Conservation (phyloP, 768 basidiomycete genomes). For the Suillus tomentosus region DNA sequence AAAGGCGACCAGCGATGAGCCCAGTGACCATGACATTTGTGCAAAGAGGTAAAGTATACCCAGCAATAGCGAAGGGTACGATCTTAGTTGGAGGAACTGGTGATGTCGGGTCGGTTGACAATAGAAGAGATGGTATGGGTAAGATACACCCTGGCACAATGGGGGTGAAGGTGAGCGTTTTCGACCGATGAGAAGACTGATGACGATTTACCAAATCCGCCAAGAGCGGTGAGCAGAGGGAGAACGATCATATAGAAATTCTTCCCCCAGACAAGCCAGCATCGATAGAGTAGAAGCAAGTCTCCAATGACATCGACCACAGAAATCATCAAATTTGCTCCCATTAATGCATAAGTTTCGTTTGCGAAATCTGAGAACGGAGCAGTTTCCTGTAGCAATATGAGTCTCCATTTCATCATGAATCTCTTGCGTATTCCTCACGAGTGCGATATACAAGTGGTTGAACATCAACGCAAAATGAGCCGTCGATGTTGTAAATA, state of each 20-base stretch:
- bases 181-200: not conserved
- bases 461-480: slow-evolving; percentile 25
- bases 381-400: slow-evolving; percentile 13
- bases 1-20: slow-evolving; percentile 37
- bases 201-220: slow-evolving; percentile 27
- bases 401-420: not conserved
- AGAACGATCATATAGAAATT: slow-evolving; percentile 31
- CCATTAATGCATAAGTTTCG: slow-evolving; percentile 23
- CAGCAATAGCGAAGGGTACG: slow-evolving; percentile 31
- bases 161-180: not conserved
- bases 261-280: slow-evolving; percentile 34
- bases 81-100: slow-evolving; percentile 25
- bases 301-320: slow-evolving; percentile 28
- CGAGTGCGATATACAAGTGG: slow-evolving; percentile 24
- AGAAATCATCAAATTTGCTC: slow-evolving; percentile 29
- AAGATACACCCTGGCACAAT: not conserved
- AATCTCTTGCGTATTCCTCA: slow-evolving; percentile 15
- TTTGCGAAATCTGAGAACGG: slow-evolving; percentile 22
- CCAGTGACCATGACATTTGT: slow-evolving; percentile 37
- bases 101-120: slow-evolving; percentile 1
- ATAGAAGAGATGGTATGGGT: not conserved
- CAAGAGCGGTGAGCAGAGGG: slow-evolving; percentile 29
- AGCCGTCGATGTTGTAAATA: slow-evolving; percentile 22
- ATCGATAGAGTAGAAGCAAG: slow-evolving; percentile 34
- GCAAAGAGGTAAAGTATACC: slow-evolving; percentile 34